These are phyloP conservation scores for Diaporthe destruens DNA, from an alignment of 2,329 filamentous ascomycete species.

Conservation along the genomic window DNA sequence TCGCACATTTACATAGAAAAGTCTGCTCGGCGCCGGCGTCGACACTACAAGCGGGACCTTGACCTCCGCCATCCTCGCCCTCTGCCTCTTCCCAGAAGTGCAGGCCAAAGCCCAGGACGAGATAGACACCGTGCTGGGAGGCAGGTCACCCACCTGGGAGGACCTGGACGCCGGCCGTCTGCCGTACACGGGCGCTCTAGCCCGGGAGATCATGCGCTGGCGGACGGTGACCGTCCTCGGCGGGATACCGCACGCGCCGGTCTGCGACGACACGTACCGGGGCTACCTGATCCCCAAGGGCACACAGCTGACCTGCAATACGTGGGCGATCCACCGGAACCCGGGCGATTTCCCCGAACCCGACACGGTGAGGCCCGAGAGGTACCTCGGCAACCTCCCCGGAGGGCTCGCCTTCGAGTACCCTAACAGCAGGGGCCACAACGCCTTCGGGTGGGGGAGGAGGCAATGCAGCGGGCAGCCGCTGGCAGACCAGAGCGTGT, in stretches of 20 bases:
- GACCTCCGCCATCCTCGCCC: slow-evolving; percentile 19
- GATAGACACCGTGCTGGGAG: slow-evolving; percentile 27
- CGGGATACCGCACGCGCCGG: slow-evolving; percentile 4
- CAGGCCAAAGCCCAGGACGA: slow-evolving; percentile 31
- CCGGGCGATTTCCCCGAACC: slow-evolving; percentile 13
- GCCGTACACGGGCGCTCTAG: slow-evolving; percentile 13
- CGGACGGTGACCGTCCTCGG: slow-evolving; percentile 22
- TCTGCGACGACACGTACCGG: slow-evolving; percentile 11
- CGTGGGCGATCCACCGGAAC: slow-evolving; percentile 28
- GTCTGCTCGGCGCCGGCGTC: slow-evolving; percentile 15
- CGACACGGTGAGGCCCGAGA: slow-evolving; percentile 13
- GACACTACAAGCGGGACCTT: slow-evolving; percentile 9
- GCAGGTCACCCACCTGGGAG: slow-evolving; percentile 20
- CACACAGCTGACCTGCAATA: slow-evolving; percentile 23
- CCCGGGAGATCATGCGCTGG: slow-evolving; percentile 31
- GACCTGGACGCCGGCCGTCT: slow-evolving; percentile 15
- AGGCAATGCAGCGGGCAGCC: slow-evolving; percentile 30
- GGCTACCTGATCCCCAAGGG: slow-evolving; percentile 11
- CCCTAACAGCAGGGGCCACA: slow-evolving; percentile 18
- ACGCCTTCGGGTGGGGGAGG: slow-evolving; percentile 30
- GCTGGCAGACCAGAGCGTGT: slow-evolving; percentile 29
- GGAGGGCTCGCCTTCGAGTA: slow-evolving; percentile 2
- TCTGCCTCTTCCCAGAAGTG: slow-evolving; percentile 18
- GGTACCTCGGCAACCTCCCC: neutral
- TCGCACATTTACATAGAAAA: neutral